Evolutionary conservation across 164 flowering plant species (phyloP).

Genomic region (Tinospora cordifolia): DNA sequence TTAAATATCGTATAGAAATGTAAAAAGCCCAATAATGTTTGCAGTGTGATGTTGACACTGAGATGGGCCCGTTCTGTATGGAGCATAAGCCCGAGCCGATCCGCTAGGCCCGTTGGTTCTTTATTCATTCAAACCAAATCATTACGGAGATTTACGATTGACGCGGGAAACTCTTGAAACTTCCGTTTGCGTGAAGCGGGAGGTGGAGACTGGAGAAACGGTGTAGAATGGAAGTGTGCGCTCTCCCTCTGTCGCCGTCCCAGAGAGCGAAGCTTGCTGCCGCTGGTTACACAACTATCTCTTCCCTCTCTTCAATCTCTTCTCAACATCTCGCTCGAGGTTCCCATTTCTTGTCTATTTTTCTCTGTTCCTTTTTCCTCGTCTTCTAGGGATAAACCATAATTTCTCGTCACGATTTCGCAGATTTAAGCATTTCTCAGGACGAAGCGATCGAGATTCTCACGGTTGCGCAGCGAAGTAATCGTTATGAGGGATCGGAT

Average conservation of each 20-base stretch:
- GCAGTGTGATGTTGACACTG: too few relatives aligned
- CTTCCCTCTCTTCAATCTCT: constrained; percentile 47
- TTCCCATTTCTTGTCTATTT: constrained; percentile 14
- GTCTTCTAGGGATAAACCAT: neutral
- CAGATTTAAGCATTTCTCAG: constrained; percentile 53
- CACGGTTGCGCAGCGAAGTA: constrained; percentile 33
- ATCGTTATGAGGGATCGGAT: constrained; percentile 19
- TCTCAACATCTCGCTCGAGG: constrained; percentile 56
- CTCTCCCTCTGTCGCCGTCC: constrained; percentile 51
- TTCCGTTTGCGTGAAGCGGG: neutral
- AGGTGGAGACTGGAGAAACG: neutral
- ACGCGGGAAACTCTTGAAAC: neutral
- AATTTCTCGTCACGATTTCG: neutral
- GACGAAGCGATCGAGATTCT: constrained; percentile 53
- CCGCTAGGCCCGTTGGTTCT: neutral
- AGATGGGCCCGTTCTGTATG: too few relatives aligned
- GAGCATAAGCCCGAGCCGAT: too few relatives aligned
- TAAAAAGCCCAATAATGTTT: too few relatives aligned
- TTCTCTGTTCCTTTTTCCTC: neutral
- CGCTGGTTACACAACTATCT: constrained; percentile 58
- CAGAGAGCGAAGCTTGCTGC: constrained; percentile 56
- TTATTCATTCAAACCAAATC: neutral
- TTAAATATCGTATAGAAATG: too few relatives aligned
- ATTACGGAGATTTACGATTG: neutral
- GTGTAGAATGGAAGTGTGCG: constrained; percentile 46